A percentile compares a stretch with the other conserved stretches of the same genome.
phyloP scores from a whole-genome alignment of 129 eudicot species.

The Flaveria linearis region DNA sequence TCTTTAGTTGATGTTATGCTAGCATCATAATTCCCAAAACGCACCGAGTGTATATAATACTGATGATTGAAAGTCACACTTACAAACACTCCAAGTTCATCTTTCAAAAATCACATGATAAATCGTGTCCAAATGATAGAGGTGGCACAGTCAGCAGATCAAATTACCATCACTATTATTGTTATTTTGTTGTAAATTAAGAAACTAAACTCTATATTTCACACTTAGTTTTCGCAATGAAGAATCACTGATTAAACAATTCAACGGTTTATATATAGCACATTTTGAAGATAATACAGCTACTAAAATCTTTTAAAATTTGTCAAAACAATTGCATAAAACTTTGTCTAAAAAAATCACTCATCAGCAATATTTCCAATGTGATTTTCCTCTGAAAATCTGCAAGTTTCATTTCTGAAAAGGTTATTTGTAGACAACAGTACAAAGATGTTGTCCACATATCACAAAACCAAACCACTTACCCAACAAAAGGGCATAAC shows the following conservation, averaged over 20 bases:
- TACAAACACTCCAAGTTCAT: constrained; percentile 27
- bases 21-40: constrained; percentile 16
- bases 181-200: neutral
- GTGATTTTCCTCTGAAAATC: neutral
- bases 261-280: neutral
- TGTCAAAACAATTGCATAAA: neutral
- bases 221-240: neutral
- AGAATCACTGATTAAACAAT: neutral
- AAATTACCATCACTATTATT: neutral
- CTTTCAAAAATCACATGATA: constrained; percentile 23
- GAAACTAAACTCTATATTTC: neutral
- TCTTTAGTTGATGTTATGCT: constrained; percentile 30
- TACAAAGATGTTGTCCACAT: constrained; percentile 19
- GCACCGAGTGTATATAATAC: constrained; percentile 16
- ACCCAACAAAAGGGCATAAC: constrained; percentile 82
- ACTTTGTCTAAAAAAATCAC: neutral
- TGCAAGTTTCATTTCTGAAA: neutral
- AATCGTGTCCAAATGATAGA: constrained; percentile 4
- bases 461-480: constrained; percentile 54
- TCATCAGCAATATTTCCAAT: neutral
- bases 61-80: constrained; percentile 16
- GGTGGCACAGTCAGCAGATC: constrained; percentile 22
- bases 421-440: constrained; percentile 16
- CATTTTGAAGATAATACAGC: neutral
- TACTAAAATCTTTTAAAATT: neutral